Evolutionary conservation across 495 filamentous ascomycete species (phyloP).

Genomic region (Xylaria flabelliformis): DNA sequence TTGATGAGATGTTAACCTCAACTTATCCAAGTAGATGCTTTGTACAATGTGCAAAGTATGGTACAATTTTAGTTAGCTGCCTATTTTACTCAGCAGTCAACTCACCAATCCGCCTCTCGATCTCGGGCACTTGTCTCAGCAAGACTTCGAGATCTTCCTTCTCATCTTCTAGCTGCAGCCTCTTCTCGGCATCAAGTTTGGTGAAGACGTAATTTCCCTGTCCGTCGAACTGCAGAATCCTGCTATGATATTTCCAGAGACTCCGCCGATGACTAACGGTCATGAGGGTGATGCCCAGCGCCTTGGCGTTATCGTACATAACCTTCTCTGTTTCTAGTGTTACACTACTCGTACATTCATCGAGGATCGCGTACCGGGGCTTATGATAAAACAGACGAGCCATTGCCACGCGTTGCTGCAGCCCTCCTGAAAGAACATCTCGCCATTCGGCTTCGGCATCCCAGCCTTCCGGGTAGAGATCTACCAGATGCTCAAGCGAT

Average conservation of each 20-base stretch:
- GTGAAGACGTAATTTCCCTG: constrained; percentile 92
- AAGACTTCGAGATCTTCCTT: constrained; percentile 91
- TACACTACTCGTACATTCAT: constrained; percentile 94
- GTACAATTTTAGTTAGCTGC: not conserved
- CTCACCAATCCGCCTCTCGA: constrained; percentile 84
- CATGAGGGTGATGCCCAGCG: constrained; percentile 90
- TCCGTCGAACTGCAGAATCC: constrained; percentile 95
- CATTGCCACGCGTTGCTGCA: constrained; percentile 98
- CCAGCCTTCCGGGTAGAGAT: constrained; percentile 79
- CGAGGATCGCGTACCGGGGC: constrained; percentile 90
- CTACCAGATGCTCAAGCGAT: constrained; percentile 82
- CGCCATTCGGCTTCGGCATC: constrained; percentile 97
- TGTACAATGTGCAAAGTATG: not conserved
- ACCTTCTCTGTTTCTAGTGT: constrained; percentile 91
- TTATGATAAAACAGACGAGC: constrained; percentile 94
- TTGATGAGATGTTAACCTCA: not conserved
- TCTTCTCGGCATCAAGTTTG: constrained; percentile 83
- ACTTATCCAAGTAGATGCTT: not conserved
- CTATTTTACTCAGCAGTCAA: constrained; percentile 55
- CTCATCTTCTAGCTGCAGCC: constrained; percentile 90
- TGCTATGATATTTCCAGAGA: constrained; percentile 94
- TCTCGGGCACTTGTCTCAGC: constrained; percentile 81
- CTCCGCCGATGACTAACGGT: constrained; percentile 90
- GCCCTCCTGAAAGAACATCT: constrained; percentile 83
- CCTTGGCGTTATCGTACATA: constrained; percentile 97